phyloP scores from a whole-genome alignment of 2,329 filamentous ascomycete species.

The Phialophora verrucosa region DNA sequence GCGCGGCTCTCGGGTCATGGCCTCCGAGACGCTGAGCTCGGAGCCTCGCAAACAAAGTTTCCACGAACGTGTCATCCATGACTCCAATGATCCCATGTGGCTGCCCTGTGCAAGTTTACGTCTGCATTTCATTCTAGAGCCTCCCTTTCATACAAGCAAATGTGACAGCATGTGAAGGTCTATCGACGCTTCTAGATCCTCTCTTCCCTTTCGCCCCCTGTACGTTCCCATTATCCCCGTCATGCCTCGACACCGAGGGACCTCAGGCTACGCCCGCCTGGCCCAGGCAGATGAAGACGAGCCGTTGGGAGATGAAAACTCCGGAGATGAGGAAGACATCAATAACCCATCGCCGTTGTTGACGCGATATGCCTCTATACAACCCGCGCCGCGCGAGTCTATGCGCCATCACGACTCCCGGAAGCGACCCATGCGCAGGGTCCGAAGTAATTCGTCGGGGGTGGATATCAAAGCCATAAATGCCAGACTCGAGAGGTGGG shows the following conservation, averaged over 20 bases:
- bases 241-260: constrained; percentile 73
- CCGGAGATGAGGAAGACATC: constrained; percentile 63
- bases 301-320: constrained; percentile 70
- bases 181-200: background rate
- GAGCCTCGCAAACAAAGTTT: constrained; percentile 16
- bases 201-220: background rate
- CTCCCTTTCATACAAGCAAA: background rate
- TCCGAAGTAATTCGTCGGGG: constrained; percentile 76
- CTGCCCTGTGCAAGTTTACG: background rate
- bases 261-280: constrained; percentile 83
- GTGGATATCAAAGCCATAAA: constrained; percentile 99
- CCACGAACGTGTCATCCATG: constrained; percentile 15
- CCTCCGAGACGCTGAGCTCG: background rate
- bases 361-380: constrained; percentile 69
- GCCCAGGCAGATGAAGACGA: constrained; percentile 74
- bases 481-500: constrained; percentile 91
- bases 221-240: background rate
- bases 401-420: constrained; percentile 54
- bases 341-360: constrained; percentile 62
- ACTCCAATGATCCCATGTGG: background rate
- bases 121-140: background rate
- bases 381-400: constrained; percentile 65
- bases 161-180: constrained; percentile 15
- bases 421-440: constrained; percentile 58
- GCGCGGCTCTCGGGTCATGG: background rate